Conservation (phyloP, 23 red algal species). For the Gracilaria caudata region DNA sequence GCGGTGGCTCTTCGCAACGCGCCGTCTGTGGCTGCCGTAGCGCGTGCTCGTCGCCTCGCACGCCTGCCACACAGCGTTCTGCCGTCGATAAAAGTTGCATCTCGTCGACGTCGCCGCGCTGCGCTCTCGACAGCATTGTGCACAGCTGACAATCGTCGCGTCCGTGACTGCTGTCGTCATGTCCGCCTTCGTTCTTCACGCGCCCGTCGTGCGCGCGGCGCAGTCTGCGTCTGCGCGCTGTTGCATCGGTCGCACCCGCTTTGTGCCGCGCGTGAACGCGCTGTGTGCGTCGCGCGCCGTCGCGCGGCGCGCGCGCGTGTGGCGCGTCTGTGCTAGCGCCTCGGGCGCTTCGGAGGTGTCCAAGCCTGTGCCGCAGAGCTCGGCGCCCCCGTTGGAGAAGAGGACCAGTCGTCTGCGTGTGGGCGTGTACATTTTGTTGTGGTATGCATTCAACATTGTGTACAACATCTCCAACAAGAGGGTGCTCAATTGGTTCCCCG, state of each 20-base stretch:
- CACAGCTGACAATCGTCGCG: neutral
- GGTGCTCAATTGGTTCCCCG: constrained; percentile 87
- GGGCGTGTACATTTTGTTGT: constrained; percentile 86
- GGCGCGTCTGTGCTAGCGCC: constrained; percentile 11
- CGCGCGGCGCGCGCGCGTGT: neutral
- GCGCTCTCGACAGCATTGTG: neutral
- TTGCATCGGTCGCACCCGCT: neutral
- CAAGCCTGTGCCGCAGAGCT: constrained; percentile 6
- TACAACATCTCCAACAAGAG: constrained; percentile 99
- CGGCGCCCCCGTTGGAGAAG: constrained; percentile 22
- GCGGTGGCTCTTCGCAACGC: neutral
- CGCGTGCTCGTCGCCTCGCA: neutral
- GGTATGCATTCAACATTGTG: constrained; percentile 99
- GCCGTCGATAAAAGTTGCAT: constrained; percentile 13
- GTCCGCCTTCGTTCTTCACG: neutral
- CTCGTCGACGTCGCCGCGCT: neutral
- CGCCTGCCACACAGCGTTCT: neutral
- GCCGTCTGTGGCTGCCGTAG: constrained; percentile 23
- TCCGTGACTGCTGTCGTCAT: neutral
- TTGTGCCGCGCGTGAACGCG: neutral
- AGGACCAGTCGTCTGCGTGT: constrained; percentile 65
- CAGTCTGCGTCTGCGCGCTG: neutral
- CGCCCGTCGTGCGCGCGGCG: neutral
- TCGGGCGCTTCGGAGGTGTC: constrained; percentile 43
- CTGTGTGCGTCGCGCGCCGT: neutral